Base-by-base conservation (phyloP, 169 alveolate species). In the Cryptosporidium andersoni region DNA sequence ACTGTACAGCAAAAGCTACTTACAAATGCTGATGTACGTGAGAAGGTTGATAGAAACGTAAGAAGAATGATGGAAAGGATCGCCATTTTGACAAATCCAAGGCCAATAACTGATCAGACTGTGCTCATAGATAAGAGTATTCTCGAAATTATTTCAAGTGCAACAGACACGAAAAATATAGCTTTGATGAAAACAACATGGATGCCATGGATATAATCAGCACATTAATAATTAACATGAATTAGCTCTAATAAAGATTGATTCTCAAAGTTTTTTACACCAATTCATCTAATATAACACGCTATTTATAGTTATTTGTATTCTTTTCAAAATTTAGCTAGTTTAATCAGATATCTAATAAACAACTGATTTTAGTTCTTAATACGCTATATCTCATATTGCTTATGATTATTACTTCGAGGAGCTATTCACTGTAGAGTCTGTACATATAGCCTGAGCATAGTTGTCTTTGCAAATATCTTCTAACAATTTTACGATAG, bases 51-150 rank as follows among this genome's bases (percentile, higher is more conserved):
- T 4, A 74, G 85, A 36, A 74, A 74, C 47, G 85, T 74, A 25
- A 66, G 85, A 7, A 74, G 85, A 40, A 74, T 74, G 85, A 74
- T 74, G 85, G 85, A 74, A 11, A 74, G 55, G 4, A 74, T 74
- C 37, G 85, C 85, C 6, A 16, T 74, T 36, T 45, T 74, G 9
- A 74, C 85, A 8, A 74, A 74, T 47, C 85, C 85, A 53, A 74
- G 74, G 62, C 67, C 67, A 12, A 58, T 62, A 8, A 74, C 55
- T 25, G 58, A 74, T 9, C 39, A 45, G 36, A 53, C 43, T 37
- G 43, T 58, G 7, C 63, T 62, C 4, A 74, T 74, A 7, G 85
- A 74, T 25, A 55, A 40, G 47, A 58, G 85, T 16, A 60, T 74
- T 6, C 58, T 74, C 5, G 85, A 74, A 47, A 66, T 74, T 7